These are phyloP conservation scores for Yamadazyma songkhlaensis DNA, from an alignment of 1,139 yeast genomes.

Conservation along the genomic window DNA sequence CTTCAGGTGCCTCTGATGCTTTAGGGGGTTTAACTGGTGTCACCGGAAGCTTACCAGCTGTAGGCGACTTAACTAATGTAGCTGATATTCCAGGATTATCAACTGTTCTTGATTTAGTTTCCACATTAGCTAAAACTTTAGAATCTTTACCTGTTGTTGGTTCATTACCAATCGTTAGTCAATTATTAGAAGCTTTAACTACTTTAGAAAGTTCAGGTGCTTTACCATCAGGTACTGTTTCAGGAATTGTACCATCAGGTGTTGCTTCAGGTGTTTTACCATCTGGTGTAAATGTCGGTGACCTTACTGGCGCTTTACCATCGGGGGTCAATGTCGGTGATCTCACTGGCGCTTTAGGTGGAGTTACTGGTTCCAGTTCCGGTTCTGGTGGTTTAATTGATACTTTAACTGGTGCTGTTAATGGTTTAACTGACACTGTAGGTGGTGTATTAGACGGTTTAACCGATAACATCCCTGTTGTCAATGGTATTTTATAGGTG, in stretches of 20 bases:
- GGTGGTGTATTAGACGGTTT: background rate
- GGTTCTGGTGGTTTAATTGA: background rate
- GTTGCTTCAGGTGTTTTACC: slow-evolving; percentile 1
- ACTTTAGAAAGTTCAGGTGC: slow-evolving; percentile 3
- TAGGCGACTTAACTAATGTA: no score
- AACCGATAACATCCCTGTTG: background rate
- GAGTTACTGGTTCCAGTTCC: background rate
- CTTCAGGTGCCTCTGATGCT: background rate
- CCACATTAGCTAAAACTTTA: slow-evolving; percentile 8
- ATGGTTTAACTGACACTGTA: background rate
- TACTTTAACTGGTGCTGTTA: background rate
- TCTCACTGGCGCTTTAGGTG: background rate
- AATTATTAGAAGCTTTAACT: slow-evolving; percentile 9
- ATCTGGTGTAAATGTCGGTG: background rate
- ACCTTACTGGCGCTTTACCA: background rate
- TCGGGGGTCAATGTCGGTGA: background rate
- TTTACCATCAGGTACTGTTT: background rate
- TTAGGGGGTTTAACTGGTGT: background rate
- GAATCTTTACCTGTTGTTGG: slow-evolving; percentile 10
- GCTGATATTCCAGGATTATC: slow-evolving; percentile 3
- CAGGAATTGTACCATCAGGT: background rate
- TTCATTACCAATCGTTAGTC: slow-evolving; percentile 12
- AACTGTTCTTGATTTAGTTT: slow-evolving; percentile 3
- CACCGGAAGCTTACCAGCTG: background rate
- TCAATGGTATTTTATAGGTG: no score